These are phyloP conservation scores for Rhytidiadelphus loreus DNA, from an alignment of 225 moss, liverwort and hornwort genomes.

Conservation along the genomic window DNA sequence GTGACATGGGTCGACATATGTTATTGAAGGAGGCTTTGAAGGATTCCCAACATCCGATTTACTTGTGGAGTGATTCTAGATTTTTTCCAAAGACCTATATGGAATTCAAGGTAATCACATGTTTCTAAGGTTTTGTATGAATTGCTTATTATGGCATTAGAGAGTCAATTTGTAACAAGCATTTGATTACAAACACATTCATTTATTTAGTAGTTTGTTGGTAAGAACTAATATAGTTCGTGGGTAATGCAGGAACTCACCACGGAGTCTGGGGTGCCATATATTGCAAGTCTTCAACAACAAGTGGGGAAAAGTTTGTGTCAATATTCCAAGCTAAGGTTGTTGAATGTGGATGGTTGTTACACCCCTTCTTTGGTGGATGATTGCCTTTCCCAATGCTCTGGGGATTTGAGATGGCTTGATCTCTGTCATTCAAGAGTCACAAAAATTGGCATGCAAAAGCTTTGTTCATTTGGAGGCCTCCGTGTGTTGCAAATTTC, in stretches of 20 bases:
- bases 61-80: accelerated
- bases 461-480: background rate
- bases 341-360: accelerated
- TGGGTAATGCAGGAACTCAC: background rate
- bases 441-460: background rate
- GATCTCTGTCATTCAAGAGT: accelerated
- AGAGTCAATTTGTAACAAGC: background rate
- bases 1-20: background rate
- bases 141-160: background rate
- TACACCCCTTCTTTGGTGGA: background rate
- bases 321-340: background rate
- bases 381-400: background rate
- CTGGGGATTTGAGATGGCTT: background rate
- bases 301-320: background rate
- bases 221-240: background rate
- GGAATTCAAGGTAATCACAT: background rate
- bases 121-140: too few relatives aligned
- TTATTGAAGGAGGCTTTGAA: background rate
- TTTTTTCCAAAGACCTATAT: accelerated
- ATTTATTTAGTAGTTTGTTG: background rate
- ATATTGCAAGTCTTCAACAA: background rate
- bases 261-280: background rate
- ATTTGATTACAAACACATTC: too few relatives aligned
- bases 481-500: accelerated
- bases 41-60: background rate